Base-by-base conservation (phyloP, 1,284 basidiomycete species). In the Puccinia triticina region DNA sequence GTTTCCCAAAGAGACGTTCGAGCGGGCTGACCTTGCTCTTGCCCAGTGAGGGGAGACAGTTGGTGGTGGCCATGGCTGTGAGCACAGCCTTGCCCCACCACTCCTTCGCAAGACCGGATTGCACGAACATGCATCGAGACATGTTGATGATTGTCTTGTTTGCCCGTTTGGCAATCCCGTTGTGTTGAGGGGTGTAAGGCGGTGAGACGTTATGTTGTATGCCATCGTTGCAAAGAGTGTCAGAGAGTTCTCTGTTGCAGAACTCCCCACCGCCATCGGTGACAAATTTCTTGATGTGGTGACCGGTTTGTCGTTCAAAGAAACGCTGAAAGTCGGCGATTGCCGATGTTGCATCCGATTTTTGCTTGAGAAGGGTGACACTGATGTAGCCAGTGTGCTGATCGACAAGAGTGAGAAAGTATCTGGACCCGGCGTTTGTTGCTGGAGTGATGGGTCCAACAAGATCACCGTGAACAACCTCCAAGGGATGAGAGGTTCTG, bases 51-150 rank as follows among this genome's bases (percentile, higher is more conserved):
- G 40, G 40, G 7, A 43, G 40, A 12, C 40, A 43, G 40, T 43
- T 43, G 40, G 18, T 69, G 18, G 32, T 34, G 2, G 37, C 66
- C 21, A 29, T 26, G 43, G 66, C 37, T 16, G 40, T 69, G 12
- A 2, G 7, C 12, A 69, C 66, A 10, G 66, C 66, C 14, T 69
- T 40, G 12, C 40, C 66, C 66, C 66, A 69, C 66, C 66, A 69
- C 40, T 69, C 66, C 21, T 8, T 46, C 3, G 66, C 34, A 1
- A 69, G 40, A 12, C 26, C 23, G 3, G 40, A 43, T 11, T 69
- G 66, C 16, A 69, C 1, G 23, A 69, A 4, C 21, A 69, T n/a
- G 21, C 66, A 69, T 14, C 66, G 18, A 7, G 66, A 21, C 66
- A 69, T 69, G 7, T 43, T 12, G 7, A 43, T 7, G 40, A 43